These are phyloP conservation scores for Vigna angularis DNA, from an alignment of 306 rosid species.

Conservation along the genomic window DNA sequence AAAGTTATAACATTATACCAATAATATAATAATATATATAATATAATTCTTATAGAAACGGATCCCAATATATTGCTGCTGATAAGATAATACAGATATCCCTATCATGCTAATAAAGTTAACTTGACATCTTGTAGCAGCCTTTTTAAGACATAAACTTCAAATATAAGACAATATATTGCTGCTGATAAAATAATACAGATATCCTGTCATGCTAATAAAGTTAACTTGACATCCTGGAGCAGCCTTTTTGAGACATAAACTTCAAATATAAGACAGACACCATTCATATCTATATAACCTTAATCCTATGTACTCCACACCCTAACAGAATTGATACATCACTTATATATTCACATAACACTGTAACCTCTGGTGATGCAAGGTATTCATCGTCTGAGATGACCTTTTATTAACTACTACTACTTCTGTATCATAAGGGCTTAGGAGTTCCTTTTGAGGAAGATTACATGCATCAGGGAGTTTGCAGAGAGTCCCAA, in stretches of 20 bases:
- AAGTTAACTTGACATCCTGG: not conserved
- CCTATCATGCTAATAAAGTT: too few species aligned
- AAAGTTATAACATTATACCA: too few species aligned
- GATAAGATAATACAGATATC: too few species aligned
- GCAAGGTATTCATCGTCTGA: not conserved
- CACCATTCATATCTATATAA: not conserved
- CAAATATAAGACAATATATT: too few species aligned
- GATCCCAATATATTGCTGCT: too few species aligned
- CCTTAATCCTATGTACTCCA: not conserved
- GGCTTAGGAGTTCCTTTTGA: not conserved
- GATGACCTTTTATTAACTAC: not conserved
- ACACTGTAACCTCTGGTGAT: not conserved
- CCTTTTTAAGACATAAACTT: not conserved
- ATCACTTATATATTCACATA: not conserved
- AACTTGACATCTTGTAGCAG: not conserved
- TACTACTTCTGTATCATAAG: not conserved
- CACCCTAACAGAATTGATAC: not conserved
- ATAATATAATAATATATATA: too few species aligned
- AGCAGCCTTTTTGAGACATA: not conserved
- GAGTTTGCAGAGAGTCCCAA: constrained; percentile 61
- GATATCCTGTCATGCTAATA: too few species aligned
- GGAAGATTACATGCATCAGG: constrained; percentile 60
- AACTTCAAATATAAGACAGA: not conserved
- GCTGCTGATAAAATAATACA: too few species aligned
- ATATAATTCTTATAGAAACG: too few species aligned